Evolutionary conservation across 495 filamentous ascomycete genomes (phyloP).

Genomic region (Penicillium bialowiezense): DNA sequence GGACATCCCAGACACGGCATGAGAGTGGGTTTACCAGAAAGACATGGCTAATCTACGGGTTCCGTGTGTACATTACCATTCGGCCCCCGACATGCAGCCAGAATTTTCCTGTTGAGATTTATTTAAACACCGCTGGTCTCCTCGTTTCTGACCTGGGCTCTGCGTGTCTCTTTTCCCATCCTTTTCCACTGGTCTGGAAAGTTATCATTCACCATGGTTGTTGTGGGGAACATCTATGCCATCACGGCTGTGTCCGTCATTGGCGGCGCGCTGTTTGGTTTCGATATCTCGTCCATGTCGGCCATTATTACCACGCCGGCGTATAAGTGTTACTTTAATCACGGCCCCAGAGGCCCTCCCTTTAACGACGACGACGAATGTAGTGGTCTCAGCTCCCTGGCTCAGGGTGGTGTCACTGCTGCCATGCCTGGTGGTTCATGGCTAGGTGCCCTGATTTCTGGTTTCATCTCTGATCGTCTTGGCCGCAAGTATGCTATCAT

Average conservation of each 20-base stretch:
- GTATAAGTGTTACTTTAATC: slow-evolving; percentile 67
- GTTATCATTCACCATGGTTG: slow-evolving; percentile 21
- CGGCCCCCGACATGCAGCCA: neutral
- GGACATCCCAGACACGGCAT: neutral
- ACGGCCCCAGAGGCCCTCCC: slow-evolving; percentile 33
- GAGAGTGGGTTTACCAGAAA: neutral
- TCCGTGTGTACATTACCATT: neutral
- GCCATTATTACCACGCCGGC: slow-evolving; percentile 47
- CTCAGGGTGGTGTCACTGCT: slow-evolving; percentile 62
- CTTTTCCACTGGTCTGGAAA: slow-evolving; percentile 7
- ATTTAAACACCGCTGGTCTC: neutral
- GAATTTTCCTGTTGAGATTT: slow-evolving; percentile 1
- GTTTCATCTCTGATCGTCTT: slow-evolving; percentile 62
- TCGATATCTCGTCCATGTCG: slow-evolving; percentile 79
- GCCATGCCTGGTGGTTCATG: slow-evolving; percentile 77
- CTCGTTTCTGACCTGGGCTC: neutral
- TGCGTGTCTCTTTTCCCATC: neutral
- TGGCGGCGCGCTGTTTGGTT: slow-evolving; percentile 79
- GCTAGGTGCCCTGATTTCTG: slow-evolving; percentile 66
- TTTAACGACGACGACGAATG: slow-evolving; percentile 36
- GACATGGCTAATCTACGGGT: neutral
- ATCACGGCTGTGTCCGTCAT: slow-evolving; percentile 74
- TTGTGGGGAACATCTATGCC: slow-evolving; percentile 66
- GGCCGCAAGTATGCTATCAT: slow-evolving; percentile 70
- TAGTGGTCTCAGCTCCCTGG: slow-evolving; percentile 44